These are phyloP conservation scores for Limtongozyma cylindracea DNA, from an alignment of 805 yeast species.

Conservation along the genomic window DNA sequence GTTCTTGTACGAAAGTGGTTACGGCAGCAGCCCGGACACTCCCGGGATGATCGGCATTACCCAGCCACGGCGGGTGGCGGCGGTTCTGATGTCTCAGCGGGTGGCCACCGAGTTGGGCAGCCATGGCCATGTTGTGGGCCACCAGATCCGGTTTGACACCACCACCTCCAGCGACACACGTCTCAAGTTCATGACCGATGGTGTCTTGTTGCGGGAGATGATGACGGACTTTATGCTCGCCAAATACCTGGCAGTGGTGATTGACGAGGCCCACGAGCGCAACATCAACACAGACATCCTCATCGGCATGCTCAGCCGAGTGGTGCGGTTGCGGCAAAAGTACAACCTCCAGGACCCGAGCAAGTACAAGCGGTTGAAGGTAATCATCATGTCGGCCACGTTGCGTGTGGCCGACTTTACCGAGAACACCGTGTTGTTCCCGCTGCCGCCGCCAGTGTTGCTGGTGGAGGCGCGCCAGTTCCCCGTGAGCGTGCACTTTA, in stretches of 20 bases:
- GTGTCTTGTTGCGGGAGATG: slow-evolving; percentile 83
- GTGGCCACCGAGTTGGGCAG: slow-evolving; percentile 56
- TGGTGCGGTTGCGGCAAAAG: slow-evolving; percentile 41
- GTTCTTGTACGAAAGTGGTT: slow-evolving; percentile 85
- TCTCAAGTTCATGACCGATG: slow-evolving; percentile 81
- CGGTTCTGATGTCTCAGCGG: slow-evolving; percentile 74
- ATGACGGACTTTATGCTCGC: slow-evolving; percentile 61
- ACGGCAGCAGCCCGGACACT: slow-evolving; percentile 30
- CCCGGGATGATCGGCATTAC: slow-evolving; percentile 95
- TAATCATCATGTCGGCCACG: slow-evolving; percentile 94
- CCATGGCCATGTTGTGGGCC: slow-evolving; percentile 43
- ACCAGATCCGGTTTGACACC: slow-evolving; percentile 67
- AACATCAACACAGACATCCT: slow-evolving; percentile 88
- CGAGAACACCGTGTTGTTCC: slow-evolving; percentile 48
- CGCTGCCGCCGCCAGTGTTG: slow-evolving; percentile 60
- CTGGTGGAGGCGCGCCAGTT: slow-evolving; percentile 83
- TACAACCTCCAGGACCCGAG: no score
- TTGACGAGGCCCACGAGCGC: slow-evolving; percentile 97
- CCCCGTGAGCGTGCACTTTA: slow-evolving; percentile 84
- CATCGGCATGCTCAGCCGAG: slow-evolving; percentile 84
- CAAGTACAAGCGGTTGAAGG: slow-evolving; percentile 54
- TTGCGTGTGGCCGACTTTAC: slow-evolving; percentile 82
- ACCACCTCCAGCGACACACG: slow-evolving; percentile 38
- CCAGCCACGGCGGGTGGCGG: slow-evolving; percentile 88
- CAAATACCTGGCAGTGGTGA: slow-evolving; percentile 66